Evolutionary conservation across 352 stramenopile genomes (phyloP).

Genomic region (Pelagophyceae sp.): DNA sequence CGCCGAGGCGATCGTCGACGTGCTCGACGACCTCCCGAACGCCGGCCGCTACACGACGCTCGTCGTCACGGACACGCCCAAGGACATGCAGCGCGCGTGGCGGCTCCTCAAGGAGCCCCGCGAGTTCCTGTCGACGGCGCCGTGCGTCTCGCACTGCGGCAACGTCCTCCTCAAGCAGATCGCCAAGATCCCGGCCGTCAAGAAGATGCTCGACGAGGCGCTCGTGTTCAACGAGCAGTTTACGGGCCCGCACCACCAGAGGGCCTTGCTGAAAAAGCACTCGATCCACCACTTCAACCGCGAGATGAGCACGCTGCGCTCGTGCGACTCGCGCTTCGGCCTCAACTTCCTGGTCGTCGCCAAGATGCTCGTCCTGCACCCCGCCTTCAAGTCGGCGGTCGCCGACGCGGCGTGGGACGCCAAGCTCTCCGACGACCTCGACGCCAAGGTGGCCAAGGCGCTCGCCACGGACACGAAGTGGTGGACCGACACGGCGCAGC

Average conservation of each 20-base stretch:
- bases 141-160: neutral
- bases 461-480: neutral
- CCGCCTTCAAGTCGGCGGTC: neutral
- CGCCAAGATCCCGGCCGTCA: neutral
- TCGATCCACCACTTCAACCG: neutral
- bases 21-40: neutral
- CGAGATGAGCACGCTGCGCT: neutral
- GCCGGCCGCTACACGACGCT: neutral
- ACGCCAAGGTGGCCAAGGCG: neutral
- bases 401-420: neutral
- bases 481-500: neutral
- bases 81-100: neutral
- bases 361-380: neutral
- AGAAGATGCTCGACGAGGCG: neutral
- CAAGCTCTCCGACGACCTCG: neutral
- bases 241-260: neutral
- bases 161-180: neutral
- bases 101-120: neutral
- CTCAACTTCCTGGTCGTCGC: neutral
- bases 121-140: neutral
- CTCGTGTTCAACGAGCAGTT: neutral
- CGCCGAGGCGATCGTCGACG: neutral
- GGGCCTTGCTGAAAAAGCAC: neutral
- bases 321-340: neutral
- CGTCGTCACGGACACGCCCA: neutral